A percentile compares a stretch with the other conserved stretches of the same genome.
phyloP scores from a whole-genome alignment of 495 filamentous ascomycete genomes.

The Penicillium crystallinum region DNA sequence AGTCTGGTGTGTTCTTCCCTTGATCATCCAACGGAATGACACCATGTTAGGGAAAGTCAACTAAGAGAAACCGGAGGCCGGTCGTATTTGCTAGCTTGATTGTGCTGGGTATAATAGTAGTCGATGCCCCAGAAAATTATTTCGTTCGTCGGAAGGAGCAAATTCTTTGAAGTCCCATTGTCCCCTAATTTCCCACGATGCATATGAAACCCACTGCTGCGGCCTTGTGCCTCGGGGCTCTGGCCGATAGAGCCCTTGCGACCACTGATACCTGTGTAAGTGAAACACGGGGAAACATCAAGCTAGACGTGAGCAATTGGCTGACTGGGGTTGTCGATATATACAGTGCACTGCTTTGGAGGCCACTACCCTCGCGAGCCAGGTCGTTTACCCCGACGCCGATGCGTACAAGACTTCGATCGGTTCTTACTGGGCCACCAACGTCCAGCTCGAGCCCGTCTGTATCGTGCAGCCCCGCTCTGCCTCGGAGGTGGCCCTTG shows the following conservation, averaged over 20 bases:
- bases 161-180: background rate
- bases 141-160: background rate
- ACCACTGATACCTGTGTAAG: background rate
- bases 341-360: background rate
- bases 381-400: constrained; percentile 14
- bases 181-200: background rate
- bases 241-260: background rate
- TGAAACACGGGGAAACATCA: background rate
- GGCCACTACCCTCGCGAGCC: background rate
- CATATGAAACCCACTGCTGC: background rate
- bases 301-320: too few relatives aligned
- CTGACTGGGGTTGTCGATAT: background rate
- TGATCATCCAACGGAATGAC: too few relatives aligned
- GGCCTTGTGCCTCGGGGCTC: background rate
- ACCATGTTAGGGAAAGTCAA: too few relatives aligned
- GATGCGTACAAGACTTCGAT: constrained; percentile 16
- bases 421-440: constrained; percentile 27
- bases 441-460: constrained; percentile 29
- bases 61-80: too few relatives aligned
- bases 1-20: background rate
- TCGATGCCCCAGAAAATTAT: background rate
- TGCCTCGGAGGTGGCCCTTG: constrained; percentile 31
- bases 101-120: background rate
- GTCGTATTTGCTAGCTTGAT: background rate
- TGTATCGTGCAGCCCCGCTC: constrained; percentile 32